Evolutionary conservation across 768 basidiomycete species (phyloP).

Genomic region (Brasilioporus rufonigricans): DNA sequence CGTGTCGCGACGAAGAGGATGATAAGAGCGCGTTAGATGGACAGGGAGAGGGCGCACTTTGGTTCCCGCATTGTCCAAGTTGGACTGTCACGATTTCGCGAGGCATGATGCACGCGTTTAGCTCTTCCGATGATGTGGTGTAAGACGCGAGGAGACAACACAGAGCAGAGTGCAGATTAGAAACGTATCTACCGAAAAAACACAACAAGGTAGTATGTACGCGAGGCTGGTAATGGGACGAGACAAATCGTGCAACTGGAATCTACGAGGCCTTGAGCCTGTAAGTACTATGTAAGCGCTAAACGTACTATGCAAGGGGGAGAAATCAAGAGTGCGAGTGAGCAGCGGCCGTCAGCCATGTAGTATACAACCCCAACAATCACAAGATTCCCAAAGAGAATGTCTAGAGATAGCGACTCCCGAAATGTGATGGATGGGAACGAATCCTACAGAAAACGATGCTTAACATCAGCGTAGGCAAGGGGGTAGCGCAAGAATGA

Average conservation of each 20-base stretch:
- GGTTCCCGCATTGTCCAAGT: conserved; percentile 91
- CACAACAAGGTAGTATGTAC: conserved; percentile 25
- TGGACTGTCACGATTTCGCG: conserved; percentile 83
- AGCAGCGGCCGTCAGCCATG: conserved; percentile 32
- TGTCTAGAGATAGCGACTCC: conserved; percentile 12
- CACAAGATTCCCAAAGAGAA: conserved; percentile 14
- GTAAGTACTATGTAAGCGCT: conserved; percentile 26
- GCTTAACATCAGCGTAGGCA: conserved; percentile 24
- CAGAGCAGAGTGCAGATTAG: conserved; percentile 20
- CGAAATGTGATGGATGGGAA: conserved; percentile 1
- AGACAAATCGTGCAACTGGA: background rate
- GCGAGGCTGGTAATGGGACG: conserved; percentile 16
- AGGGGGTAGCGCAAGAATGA: conserved; percentile 22
- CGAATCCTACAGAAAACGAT: conserved; percentile 13
- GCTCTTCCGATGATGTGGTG: background rate
- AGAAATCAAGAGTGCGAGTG: conserved; percentile 13
- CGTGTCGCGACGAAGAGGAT: too few relatives aligned
- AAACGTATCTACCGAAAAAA: conserved; percentile 17
- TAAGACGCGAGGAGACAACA: background rate
- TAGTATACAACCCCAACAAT: conserved; percentile 16
- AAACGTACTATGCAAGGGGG: conserved; percentile 11
- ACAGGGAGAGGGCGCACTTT: conserved; percentile 52
- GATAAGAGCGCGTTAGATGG: background rate
- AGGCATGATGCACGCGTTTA: conserved; percentile 50
- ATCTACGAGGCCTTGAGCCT: conserved; percentile 36